Conservation (phyloP, 331 rosid genomes). For the Cydonia oblonga region DNA sequence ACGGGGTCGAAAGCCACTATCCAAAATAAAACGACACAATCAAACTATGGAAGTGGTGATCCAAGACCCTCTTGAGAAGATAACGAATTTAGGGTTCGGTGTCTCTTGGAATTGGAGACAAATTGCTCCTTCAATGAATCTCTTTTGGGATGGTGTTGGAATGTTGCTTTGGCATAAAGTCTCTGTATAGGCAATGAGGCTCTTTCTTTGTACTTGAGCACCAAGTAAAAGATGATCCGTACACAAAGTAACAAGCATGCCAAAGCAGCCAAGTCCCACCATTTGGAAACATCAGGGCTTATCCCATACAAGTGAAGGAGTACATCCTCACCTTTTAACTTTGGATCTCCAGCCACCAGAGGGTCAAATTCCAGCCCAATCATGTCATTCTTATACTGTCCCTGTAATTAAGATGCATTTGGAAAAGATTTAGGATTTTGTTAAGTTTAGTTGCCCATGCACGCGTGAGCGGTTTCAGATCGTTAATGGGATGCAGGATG, state of each 20-base stretch:
- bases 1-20: no score
- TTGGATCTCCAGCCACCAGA: slow-evolving; percentile 5
- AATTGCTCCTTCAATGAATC: not conserved
- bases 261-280: slow-evolving; percentile 19
- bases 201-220: slow-evolving; percentile 6
- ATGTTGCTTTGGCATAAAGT: not conserved
- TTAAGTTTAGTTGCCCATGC: not conserved
- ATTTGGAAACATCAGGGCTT: not conserved
- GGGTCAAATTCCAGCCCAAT: slow-evolving; percentile 15
- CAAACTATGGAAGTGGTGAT: slow-evolving; percentile 7
- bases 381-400: slow-evolving; percentile 15
- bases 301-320: slow-evolving; percentile 6
- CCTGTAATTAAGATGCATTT: not conserved
- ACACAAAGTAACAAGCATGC: not conserved
- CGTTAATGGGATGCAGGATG: no score
- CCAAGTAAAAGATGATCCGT: not conserved
- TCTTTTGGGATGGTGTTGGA: not conserved
- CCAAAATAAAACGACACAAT: not conserved
- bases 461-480: no score
- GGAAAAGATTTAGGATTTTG: not conserved
- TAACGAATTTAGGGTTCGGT: not conserved
- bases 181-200: not conserved
- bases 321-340: slow-evolving; percentile 7
- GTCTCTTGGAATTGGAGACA: not conserved
- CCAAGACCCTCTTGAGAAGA: slow-evolving; percentile 16